Evolutionary conservation across 2,329 filamentous ascomycete genomes (phyloP).

Genomic region (Calonectria hongkongensis): DNA sequence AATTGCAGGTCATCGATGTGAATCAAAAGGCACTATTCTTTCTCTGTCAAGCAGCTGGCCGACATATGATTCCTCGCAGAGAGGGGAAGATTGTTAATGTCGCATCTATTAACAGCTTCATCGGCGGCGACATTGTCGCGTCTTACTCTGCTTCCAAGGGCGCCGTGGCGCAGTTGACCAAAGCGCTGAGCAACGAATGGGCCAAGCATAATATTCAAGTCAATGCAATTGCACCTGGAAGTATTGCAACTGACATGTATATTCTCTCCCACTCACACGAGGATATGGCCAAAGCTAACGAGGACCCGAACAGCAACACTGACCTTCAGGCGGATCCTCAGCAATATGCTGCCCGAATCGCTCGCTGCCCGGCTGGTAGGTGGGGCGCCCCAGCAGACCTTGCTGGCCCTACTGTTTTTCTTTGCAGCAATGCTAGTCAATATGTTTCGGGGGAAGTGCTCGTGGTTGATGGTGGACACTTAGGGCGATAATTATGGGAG

Average conservation of each 20-base stretch:
- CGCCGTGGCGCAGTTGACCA: conserved; percentile 39
- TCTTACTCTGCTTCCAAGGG: conserved; percentile 39
- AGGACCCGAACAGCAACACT: conserved; percentile 5
- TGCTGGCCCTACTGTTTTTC: conserved; percentile 36
- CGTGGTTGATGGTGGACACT: conserved; percentile 36
- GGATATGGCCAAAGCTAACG: not conserved
- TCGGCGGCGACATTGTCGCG: conserved; percentile 28
- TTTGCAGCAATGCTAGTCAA: conserved; percentile 37
- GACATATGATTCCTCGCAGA: conserved; percentile 35
- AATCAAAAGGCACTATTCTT: conserved; percentile 37
- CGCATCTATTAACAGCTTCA: conserved; percentile 35
- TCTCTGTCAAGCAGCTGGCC: conserved; percentile 38
- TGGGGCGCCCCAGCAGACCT: conserved; percentile 37
- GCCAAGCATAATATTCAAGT: conserved; percentile 39
- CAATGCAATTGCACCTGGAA: conserved; percentile 41
- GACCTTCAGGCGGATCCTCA: conserved; percentile 28
- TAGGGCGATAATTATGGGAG: conserved; percentile 25
- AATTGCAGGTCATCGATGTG: conserved; percentile 33
- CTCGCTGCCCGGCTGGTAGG: conserved; percentile 35
- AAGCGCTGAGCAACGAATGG: conserved; percentile 40
- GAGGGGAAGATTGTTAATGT: conserved; percentile 40
- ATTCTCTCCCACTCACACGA: not conserved
- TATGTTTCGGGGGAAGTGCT: conserved; percentile 36
- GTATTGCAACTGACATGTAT: conserved; percentile 36
- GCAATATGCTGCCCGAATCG: conserved; percentile 16